Conservation (phyloP, 148 eudicot genomes). For the Vaccinium vitisidaea region DNA sequence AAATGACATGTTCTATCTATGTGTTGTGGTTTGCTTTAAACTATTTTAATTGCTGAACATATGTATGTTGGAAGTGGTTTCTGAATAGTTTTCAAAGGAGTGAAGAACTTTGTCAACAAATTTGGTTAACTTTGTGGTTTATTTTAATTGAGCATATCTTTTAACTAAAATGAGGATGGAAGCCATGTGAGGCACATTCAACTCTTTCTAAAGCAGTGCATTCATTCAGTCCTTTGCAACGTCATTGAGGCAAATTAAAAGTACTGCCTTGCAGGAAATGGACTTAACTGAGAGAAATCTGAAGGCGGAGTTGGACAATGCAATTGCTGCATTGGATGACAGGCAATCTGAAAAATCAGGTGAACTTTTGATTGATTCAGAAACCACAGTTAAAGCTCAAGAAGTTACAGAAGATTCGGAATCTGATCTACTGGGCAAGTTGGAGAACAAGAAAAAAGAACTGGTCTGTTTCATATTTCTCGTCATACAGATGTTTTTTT, state of each 20-base stretch:
- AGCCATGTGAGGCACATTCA: neutral
- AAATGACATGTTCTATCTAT: neutral
- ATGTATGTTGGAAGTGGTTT: neutral
- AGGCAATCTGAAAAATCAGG: conserved; percentile 29
- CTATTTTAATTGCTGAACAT: neutral
- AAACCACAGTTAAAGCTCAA: conserved; percentile 25
- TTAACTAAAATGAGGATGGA: neutral
- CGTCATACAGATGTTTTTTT: neutral
- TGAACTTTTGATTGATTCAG: conserved; percentile 23
- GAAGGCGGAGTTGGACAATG: conserved; percentile 58
- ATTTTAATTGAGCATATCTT: neutral
- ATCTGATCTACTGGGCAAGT: conserved; percentile 48
- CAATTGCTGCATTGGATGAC: conserved; percentile 36
- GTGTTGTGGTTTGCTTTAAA: neutral
- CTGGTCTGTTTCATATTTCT: conserved; percentile 44
- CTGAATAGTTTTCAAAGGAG: neutral
- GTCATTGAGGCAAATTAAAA: neutral
- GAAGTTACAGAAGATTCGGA: conserved; percentile 46
- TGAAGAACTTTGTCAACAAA: neutral
- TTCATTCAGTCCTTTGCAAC: neutral
- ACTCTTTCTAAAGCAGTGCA: neutral
- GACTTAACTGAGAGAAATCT: conserved; percentile 55
- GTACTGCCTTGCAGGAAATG: conserved; percentile 49
- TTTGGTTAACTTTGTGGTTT: conserved; percentile 1
- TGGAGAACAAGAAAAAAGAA: conserved; percentile 81